phyloP scores from a whole-genome alignment of 2,329 filamentous ascomycete genomes.

The Nigrospora sphaerica region DNA sequence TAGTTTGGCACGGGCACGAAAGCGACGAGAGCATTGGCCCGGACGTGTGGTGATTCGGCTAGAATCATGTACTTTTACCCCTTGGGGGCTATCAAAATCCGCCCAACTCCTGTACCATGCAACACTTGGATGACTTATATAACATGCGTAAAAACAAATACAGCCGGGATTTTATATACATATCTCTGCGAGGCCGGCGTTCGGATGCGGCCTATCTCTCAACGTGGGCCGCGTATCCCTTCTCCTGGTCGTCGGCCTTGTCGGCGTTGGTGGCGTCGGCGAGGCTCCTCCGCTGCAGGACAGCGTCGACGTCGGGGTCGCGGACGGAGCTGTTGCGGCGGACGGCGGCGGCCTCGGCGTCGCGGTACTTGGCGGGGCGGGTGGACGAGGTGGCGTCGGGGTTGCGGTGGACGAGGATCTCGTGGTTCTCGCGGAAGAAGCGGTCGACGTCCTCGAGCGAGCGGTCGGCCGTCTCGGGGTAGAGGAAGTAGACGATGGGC shows the following conservation, averaged over 20 bases:
- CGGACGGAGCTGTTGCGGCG: constrained; percentile 7
- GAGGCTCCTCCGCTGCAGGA: constrained; percentile 3
- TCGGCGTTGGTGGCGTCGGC: constrained; percentile 2
- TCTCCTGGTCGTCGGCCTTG: constrained; percentile 5
- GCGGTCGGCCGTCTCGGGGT: constrained; percentile 8
- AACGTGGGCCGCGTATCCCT: constrained; percentile 3
- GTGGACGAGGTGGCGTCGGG: constrained; percentile 13
- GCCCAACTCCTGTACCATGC: too few relatives aligned
- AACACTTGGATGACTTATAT: too few relatives aligned
- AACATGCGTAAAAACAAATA: too few relatives aligned
- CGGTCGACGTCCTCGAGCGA: constrained; percentile 15
- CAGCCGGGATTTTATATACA: too few relatives aligned
- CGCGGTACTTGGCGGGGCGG: constrained; percentile 11
- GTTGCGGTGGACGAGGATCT: constrained; percentile 13
- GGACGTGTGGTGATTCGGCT: too few relatives aligned
- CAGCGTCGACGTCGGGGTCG: constrained; percentile 4
- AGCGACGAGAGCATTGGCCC: too few relatives aligned
- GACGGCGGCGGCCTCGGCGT: constrained; percentile 16
- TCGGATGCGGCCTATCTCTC: neutral
- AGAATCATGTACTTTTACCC: too few relatives aligned
- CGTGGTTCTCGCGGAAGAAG: constrained; percentile 17
- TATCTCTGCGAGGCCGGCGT: too few relatives aligned
- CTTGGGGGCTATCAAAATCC: too few relatives aligned
- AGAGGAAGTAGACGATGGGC: constrained; percentile 18
- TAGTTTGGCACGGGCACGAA: too few relatives aligned